Evolutionary conservation across 2,329 filamentous ascomycete species (phyloP).

Genomic region (Fusarium mangiferae): DNA sequence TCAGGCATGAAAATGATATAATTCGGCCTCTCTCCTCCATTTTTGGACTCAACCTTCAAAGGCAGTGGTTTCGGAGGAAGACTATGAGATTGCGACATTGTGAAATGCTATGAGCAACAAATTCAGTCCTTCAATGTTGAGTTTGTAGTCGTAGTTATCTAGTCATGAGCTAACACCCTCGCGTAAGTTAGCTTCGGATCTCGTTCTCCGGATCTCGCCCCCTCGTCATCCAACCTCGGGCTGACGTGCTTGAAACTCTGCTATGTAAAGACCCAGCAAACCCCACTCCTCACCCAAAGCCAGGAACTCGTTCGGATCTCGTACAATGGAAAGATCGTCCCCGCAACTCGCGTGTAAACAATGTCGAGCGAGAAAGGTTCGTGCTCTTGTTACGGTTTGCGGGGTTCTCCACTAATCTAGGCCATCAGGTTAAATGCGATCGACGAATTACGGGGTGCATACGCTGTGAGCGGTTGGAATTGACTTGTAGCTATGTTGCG

Average conservation of each 20-base stretch:
- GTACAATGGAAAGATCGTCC: background rate
- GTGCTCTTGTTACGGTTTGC: background rate
- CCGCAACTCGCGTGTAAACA: slow-evolving; percentile 34
- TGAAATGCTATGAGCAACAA: background rate
- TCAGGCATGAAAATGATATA: slow-evolving; percentile 60
- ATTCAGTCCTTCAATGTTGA: background rate
- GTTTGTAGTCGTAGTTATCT: background rate
- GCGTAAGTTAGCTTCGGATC: slow-evolving; percentile 18
- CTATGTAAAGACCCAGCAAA: background rate
- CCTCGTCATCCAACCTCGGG: slow-evolving; percentile 1
- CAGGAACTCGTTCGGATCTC: slow-evolving; percentile 30
- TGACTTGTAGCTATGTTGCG: slow-evolving; percentile 26
- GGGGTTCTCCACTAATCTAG: slow-evolving; percentile 12
- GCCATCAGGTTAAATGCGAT: slow-evolving; percentile 42
- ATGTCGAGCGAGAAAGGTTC: slow-evolving; percentile 42
- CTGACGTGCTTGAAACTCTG: slow-evolving; percentile 24
- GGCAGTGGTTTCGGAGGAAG: slow-evolving; percentile 39
- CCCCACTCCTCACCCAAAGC: background rate
- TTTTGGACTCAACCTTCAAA: slow-evolving; percentile 37
- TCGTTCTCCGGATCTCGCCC: slow-evolving; percentile 30
- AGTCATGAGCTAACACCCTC: background rate
- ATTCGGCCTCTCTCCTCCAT: slow-evolving; percentile 48
- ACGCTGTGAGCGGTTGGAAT: slow-evolving; percentile 29
- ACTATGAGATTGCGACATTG: slow-evolving; percentile 13
- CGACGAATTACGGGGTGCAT: slow-evolving; percentile 29